phyloP scores from a whole-genome alignment of 257 asterid species.

The Solanum tarapatanum region DNA sequence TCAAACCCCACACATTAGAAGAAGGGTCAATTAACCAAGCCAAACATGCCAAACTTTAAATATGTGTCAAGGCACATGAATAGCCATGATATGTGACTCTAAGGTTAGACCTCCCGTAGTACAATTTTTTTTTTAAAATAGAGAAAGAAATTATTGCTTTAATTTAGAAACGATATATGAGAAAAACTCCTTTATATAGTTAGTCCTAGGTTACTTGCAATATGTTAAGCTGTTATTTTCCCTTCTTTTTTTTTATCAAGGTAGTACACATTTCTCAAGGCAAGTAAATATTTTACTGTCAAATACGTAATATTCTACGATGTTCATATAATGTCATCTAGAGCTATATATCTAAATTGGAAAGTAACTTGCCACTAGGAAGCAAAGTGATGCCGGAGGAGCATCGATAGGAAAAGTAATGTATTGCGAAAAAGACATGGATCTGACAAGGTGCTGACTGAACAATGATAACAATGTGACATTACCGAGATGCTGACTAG shows the following conservation, averaged over 20 bases:
- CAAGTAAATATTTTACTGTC: background rate
- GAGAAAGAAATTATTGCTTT: background rate
- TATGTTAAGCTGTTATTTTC: background rate
- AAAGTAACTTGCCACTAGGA: background rate
- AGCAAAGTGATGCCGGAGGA: background rate
- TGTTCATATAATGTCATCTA: background rate
- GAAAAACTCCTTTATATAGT: background rate
- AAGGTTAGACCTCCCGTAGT: background rate
- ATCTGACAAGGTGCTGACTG: background rate
- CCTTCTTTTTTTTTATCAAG: background rate
- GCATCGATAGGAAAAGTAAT: background rate
- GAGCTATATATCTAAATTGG: background rate
- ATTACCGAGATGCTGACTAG: background rate
- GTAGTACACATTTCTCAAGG: background rate
- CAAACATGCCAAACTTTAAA: background rate
- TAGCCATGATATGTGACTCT: background rate
- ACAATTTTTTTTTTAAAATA: background rate
- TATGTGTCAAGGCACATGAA: background rate
- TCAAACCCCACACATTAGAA: background rate
- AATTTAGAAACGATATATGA: background rate
- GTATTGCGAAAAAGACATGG: background rate
- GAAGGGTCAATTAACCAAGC: background rate
- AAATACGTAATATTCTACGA: background rate
- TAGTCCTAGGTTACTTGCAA: background rate
- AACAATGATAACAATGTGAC: background rate